Conservation (phyloP, 441 rosid genomes). For the Erodium chrysanthum region DNA sequence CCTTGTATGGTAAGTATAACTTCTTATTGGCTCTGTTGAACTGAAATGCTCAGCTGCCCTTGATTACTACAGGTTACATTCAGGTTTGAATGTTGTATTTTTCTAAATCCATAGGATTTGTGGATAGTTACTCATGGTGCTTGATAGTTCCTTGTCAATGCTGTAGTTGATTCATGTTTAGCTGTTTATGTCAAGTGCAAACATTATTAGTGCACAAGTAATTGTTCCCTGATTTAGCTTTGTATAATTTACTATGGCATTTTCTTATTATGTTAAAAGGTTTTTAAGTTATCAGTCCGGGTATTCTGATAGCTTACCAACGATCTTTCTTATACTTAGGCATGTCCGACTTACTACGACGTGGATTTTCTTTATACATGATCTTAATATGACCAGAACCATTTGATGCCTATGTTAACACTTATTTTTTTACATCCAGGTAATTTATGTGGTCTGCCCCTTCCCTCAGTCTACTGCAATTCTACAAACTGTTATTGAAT, state of each 20-base stretch:
- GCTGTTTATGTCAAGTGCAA: background rate
- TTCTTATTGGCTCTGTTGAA: conserved; percentile 5
- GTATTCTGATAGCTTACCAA: background rate
- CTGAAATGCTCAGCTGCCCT: no score
- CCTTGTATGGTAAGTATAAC: conserved; percentile 64
- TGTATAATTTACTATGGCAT: background rate
- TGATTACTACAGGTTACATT: background rate
- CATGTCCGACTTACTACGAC: background rate
- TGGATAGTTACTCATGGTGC: background rate
- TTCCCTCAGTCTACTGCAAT: conserved; percentile 94
- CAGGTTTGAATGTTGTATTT: background rate
- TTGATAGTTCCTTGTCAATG: background rate
- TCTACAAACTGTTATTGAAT: conserved; percentile 73
- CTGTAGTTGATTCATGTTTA: background rate
- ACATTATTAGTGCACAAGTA: background rate
- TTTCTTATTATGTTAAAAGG: background rate
- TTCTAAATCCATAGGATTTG: background rate
- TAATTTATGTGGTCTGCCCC: conserved; percentile 95
- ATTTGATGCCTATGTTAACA: background rate
- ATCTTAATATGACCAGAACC: conserved; percentile 2
- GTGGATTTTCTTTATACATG: background rate
- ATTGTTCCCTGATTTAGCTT: background rate
- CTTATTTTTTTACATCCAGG: conserved; percentile 36
- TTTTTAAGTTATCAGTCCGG: background rate
- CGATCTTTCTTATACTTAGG: background rate